Evolutionary conservation across 208 protist genomes (phyloP).

Genomic region (Trypanosoma mega): DNA sequence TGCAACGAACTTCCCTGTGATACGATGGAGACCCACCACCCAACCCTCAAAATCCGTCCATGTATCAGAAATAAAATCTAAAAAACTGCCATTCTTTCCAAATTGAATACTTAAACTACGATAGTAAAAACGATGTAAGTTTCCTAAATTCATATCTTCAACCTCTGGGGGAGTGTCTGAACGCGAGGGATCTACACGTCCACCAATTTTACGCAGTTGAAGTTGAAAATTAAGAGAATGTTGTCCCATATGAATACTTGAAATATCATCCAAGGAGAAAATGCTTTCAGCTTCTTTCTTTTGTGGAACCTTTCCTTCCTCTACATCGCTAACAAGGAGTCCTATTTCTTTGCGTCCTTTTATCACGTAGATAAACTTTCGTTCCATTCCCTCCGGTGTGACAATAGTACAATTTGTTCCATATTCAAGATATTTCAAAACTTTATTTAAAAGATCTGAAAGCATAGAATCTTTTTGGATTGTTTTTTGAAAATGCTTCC

Average conservation of each 20-base stretch:
- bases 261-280: conserved; percentile 10
- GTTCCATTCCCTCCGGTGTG: conserved; percentile 5
- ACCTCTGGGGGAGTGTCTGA: conserved; percentile 3
- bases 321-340: neutral
- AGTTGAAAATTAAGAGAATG: conserved; percentile 16
- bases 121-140: conserved; percentile 33
- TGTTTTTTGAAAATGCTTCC: conserved; percentile 22
- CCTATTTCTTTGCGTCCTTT: conserved; percentile 20
- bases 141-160: conserved; percentile 14
- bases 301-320: conserved; percentile 12
- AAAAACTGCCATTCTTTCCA: conserved; percentile 9
- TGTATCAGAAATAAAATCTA: conserved; percentile 26
- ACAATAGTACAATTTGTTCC: conserved; percentile 21
- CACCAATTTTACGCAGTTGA: conserved; percentile 17
- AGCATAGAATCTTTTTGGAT: conserved; percentile 25
- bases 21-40: conserved; percentile 27
- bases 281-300: conserved; percentile 8
- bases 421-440: conserved; percentile 33
- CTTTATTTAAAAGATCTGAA: conserved; percentile 20
- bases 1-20: neutral
- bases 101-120: conserved; percentile 28
- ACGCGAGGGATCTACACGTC: conserved; percentile 5
- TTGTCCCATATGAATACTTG: conserved; percentile 22
- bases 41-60: conserved; percentile 34
- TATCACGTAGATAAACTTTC: conserved; percentile 24